Evolutionary conservation across 768 basidiomycete genomes (phyloP).

Genomic region (Termitomyces sp.): DNA sequence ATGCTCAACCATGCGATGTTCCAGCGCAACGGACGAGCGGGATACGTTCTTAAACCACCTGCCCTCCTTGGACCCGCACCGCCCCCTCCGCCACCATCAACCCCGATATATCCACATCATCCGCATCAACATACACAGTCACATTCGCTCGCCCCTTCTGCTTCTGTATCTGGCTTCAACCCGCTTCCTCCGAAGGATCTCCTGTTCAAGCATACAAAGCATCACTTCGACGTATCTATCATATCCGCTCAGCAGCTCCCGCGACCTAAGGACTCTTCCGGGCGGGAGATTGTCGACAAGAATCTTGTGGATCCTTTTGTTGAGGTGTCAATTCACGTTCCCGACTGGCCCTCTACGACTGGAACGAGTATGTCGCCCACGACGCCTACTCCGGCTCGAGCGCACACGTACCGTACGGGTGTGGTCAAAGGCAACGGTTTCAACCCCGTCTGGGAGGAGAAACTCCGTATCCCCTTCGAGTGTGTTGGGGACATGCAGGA

Average conservation of each 20-base stretch:
- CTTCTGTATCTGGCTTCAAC: not conserved
- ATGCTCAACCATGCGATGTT: slow-evolving; percentile 98
- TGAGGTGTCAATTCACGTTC: slow-evolving; percentile 67
- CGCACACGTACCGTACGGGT: slow-evolving; percentile 52
- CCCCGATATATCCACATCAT: not conserved
- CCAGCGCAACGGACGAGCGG: slow-evolving; percentile 80
- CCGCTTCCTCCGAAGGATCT: slow-evolving; percentile 45
- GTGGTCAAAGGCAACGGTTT: slow-evolving; percentile 87
- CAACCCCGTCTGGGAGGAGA: slow-evolving; percentile 87
- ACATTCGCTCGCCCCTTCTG: slow-evolving; percentile 6
- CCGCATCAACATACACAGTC: slow-evolving; percentile 1
- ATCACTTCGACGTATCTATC: slow-evolving; percentile 56
- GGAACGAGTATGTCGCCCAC: slow-evolving; percentile 7
- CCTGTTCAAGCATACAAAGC: slow-evolving; percentile 49
- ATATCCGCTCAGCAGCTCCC: slow-evolving; percentile 71
- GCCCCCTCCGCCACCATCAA: not conserved
- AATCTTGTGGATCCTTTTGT: slow-evolving; percentile 59
- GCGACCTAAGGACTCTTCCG: slow-evolving; percentile 61
- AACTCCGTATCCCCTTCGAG: slow-evolving; percentile 65
- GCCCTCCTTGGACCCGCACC: slow-evolving; percentile 49
- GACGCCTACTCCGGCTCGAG: slow-evolving; percentile 25
- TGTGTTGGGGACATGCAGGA: slow-evolving; percentile 77
- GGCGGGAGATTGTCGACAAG: slow-evolving; percentile 59
- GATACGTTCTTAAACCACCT: slow-evolving; percentile 87
- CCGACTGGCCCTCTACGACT: slow-evolving; percentile 54